Base-by-base conservation (phyloP, 2,329 filamentous ascomycete genomes). In the Chaetomium sp. region DNA sequence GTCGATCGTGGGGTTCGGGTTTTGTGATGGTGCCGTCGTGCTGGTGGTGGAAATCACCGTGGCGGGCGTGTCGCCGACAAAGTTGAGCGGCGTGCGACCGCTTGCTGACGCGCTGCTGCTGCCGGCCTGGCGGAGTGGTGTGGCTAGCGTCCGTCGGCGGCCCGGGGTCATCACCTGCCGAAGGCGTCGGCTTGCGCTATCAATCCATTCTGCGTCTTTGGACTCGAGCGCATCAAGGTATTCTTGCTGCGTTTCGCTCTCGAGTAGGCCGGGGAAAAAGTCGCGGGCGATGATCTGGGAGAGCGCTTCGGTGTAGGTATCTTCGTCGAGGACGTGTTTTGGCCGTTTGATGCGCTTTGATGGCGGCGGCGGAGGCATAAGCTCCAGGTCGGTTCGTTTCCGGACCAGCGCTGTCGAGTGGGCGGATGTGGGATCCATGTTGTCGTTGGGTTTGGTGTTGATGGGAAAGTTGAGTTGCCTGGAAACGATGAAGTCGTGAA, bases 211-310 rank as follows among this genome's bases (percentile, higher is more conserved):
- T 50, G 80, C 75, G 71, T 99, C 86, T 56, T 87, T 87, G 12
- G 91, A 95, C 7, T 95, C 91, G 7, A 97, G 74, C 0, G 94
- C 94, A 66, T 95, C 87, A 35, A 99, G 77, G 64, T 96, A 97
- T 65, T 99, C 94, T 68, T 91, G 86, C 69, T 96, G 91, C 0
- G 86, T 87, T 65, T 95, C 85, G 11, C 85, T 86, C 69, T 97
- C 91, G 4, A 91, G 75, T 0, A 99, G 78, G 0, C 92, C 94
- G 0, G 94, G 94, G 66, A 97, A 99, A 76, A 95, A 99, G 76
- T 99, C 94, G 62, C 94, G 85, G 8, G 90, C 89, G 60, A 99
- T 96, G 68, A 99, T 97, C 64, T 94, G 87, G 0, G 91, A 96
- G 34, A 99, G 78, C 1, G 89, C 88, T 56, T 91, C 85, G 2